Evolutionary conservation across 805 yeast genomes (phyloP).

Genomic region (Spathaspora hagerdaliae): DNA sequence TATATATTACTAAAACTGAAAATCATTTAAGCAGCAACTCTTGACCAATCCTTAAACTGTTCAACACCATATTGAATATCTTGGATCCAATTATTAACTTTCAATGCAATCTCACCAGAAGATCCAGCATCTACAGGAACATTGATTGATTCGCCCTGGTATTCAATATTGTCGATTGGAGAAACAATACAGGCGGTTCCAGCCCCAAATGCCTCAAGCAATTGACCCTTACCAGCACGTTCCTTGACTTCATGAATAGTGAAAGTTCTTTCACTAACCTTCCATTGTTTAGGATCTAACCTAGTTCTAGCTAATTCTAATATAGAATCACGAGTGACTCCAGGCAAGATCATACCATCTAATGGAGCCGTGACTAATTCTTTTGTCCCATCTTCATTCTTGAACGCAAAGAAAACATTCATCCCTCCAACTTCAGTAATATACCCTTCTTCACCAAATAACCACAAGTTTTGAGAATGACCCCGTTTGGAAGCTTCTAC

Average conservation of each 20-base stretch:
- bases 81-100: constrained; percentile 80
- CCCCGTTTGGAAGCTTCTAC: constrained; percentile 87
- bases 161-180: constrained; percentile 86
- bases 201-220: constrained; percentile 92
- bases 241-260: constrained; percentile 78
- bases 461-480: constrained; percentile 94
- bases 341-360: constrained; percentile 95
- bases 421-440: constrained; percentile 97
- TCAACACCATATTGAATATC: constrained; percentile 87
- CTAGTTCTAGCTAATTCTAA: constrained; percentile 72
- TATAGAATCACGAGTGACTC: constrained; percentile 92
- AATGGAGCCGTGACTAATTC: constrained; percentile 95
- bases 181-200: constrained; percentile 98
- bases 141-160: constrained; percentile 63
- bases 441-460: constrained; percentile 81
- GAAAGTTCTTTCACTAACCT: constrained; percentile 74
- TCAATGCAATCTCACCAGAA: constrained; percentile 77
- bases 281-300: constrained; percentile 77
- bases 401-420: constrained; percentile 89
- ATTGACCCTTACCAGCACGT: constrained; percentile 72
- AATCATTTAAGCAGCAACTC: constrained; percentile 24
- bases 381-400: constrained; percentile 74
- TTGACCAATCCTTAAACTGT: constrained; percentile 55
- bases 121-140: constrained; percentile 72
- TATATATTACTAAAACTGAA: too few relatives aligned